A percentile compares a stretch with the other conserved stretches of the same genome.
Evolutionary conservation across 495 filamentous ascomycete species (phyloP).

Genomic region (Trichocladium uniseriatum): DNA sequence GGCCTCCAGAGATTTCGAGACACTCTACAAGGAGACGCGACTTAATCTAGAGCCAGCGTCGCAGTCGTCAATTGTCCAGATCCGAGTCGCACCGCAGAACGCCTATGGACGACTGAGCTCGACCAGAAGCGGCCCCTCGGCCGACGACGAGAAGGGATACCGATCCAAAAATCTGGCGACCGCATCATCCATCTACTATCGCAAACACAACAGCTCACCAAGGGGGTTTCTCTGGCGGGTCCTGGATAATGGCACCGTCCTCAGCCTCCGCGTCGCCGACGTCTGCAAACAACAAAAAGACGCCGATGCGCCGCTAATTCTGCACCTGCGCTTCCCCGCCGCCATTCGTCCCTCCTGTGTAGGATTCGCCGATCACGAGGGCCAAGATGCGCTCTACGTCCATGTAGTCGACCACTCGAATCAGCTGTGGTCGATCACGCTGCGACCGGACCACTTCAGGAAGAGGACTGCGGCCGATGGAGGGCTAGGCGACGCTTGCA

Average conservation of each 20-base stretch:
- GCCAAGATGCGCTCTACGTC: conserved; percentile 66
- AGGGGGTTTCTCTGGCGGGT: conserved; percentile 85
- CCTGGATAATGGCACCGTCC: conserved; percentile 64
- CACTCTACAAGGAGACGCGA: conserved; percentile 78
- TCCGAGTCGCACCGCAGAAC: conserved; percentile 54
- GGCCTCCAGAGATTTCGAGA: conserved; percentile 33
- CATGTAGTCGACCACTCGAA: conserved; percentile 72
- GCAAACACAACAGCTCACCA: conserved; percentile 62
- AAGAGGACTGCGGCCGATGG: conserved; percentile 56
- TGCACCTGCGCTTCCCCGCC: conserved; percentile 67
- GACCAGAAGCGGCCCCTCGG: conserved; percentile 13
- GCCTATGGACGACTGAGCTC: conserved; percentile 32
- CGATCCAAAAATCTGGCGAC: conserved; percentile 61
- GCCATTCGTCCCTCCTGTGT: conserved; percentile 64
- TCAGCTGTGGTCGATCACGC: conserved; percentile 67
- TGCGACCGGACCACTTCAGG: conserved; percentile 75
- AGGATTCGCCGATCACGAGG: conserved; percentile 68
- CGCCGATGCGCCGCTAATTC: conserved; percentile 58
- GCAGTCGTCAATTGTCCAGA: conserved; percentile 57
- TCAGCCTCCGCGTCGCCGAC: conserved; percentile 78
- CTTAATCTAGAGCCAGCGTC: conserved; percentile 69
- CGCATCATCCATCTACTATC: conserved; percentile 76
- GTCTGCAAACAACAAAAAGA: conserved; percentile 59
- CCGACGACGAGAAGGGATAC: conserved; percentile 68
- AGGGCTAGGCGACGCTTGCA: conserved; percentile 67